These are phyloP conservation scores for Neoboletus magnificus DNA, from an alignment of 768 basidiomycete species.

Conservation along the genomic window DNA sequence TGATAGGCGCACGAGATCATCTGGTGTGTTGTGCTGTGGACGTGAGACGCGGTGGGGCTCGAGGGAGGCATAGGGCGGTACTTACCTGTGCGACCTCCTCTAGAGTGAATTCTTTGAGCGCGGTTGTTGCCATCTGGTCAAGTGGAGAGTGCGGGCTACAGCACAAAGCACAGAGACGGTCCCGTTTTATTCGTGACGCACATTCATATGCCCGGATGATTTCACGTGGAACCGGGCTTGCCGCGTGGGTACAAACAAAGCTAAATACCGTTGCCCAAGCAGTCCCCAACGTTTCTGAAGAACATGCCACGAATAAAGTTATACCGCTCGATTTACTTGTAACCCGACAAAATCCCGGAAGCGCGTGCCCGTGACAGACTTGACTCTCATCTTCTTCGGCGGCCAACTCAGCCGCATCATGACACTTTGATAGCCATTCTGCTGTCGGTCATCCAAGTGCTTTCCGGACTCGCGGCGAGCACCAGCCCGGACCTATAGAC, in stretches of 20 bases:
- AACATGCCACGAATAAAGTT: no score
- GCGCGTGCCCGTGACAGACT: no score
- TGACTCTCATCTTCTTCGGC: no score
- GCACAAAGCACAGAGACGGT: background rate
- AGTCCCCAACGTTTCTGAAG: no score
- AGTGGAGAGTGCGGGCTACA: background rate
- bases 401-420: no score
- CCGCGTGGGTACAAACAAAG: background rate
- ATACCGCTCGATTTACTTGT: no score
- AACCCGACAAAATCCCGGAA: no score
- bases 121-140: conserved; percentile 26
- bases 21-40: conserved; percentile 66
- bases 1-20: conserved; percentile 58
- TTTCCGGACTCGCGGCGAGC: no score
- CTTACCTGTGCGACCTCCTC: conserved; percentile 58
- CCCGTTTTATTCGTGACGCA: conserved; percentile 1
- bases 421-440: no score
- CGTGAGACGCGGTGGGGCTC: background rate
- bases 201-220: background rate
- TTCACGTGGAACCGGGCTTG: conserved; percentile 6
- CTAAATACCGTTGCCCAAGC: background rate
- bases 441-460: no score
- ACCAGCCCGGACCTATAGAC: no score
- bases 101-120: conserved; percentile 47
- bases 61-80: background rate